Percentiles rank a stretch among this genome's conserved stretches.
Conservation (phyloP, 495 filamentous ascomycete genomes). For the Tuber borchii region DNA sequence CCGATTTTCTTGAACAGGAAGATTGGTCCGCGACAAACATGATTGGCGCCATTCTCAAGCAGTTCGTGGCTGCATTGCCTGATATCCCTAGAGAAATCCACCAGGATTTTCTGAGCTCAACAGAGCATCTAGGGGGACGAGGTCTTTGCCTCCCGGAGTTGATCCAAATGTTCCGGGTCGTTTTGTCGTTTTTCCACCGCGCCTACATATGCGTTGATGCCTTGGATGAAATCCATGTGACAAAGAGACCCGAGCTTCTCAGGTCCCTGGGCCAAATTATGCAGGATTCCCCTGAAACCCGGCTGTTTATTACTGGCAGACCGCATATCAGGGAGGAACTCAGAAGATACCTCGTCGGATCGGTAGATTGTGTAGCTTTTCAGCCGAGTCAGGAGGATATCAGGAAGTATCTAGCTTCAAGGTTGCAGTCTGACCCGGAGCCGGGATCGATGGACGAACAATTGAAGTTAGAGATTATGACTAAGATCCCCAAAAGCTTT, state of each 20-base stretch:
- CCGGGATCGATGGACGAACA: not conserved
- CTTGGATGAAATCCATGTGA: slow-evolving; percentile 1
- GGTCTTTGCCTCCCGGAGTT: not conserved
- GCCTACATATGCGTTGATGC: not conserved
- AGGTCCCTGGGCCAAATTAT: not conserved
- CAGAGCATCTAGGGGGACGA: not conserved
- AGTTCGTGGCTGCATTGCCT: not conserved
- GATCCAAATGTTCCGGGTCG: not conserved
- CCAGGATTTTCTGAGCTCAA: not conserved
- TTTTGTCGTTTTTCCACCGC: not conserved
- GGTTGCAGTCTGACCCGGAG: not conserved
- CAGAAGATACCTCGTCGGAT: not conserved
- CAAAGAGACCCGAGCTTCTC: not conserved
- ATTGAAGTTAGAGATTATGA: not conserved
- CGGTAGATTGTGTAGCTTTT: not conserved
- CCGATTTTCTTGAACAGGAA: slow-evolving; percentile 1
- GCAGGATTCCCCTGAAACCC: not conserved
- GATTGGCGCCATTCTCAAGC: not conserved
- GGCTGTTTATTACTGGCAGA: not conserved
- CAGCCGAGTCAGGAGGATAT: not conserved
- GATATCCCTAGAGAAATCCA: not conserved
- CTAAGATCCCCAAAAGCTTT: not conserved
- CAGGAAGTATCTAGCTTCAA: not conserved
- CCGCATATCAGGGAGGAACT: not conserved
- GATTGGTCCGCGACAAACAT: not conserved